Base-by-base conservation (phyloP, 371 early-diverging fungal species). In the Mortierella sp. region DNA sequence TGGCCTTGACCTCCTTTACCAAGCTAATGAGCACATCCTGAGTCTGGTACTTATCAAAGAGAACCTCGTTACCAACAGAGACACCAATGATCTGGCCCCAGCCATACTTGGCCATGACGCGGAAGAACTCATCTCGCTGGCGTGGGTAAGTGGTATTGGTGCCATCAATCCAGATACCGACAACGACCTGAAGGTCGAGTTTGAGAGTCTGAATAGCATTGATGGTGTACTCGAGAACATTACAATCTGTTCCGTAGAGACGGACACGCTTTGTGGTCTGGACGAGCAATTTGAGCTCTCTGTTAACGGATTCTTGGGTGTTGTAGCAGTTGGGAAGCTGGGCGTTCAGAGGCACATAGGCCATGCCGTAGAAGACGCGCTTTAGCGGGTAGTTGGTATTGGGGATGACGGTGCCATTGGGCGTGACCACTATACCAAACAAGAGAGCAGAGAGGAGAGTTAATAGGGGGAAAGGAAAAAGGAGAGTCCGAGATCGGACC, bases 1-100 rank as follows among this genome's bases (percentile, higher is more conserved):
- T 66, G 4, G 57, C n/a, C 50, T 79, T 79, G 66, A 83, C 73
- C n/a, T 83, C 74, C 51, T 66, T 71, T 51, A 81, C 67, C 30
- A 81, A 68, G 4, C 68, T 66, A 5, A 68, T 46, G 48, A 83
- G 72, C 28, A 65, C 55, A 30, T 62, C 64, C 0, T 66, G 69
- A 46, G 74, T 80, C 50, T 76, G 69, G 26, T 86, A 81, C 60
- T 81, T 53, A 70, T 88, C 85, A 73, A 82, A 87, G 21, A 89
- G 56, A 30, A 84, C 79, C 74, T 82, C 82, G 47, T 82, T 82
- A 23, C 82, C 82, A 29, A 82, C 72, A 1, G 82, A 79, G 7
- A 82, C 72, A 37, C 75, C 79, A 45, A 72, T 52, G 23, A 82
- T 64, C 50, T 75, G 63, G 60, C 75, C 74, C 16, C 48, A 61